Conservation (phyloP, 2,329 filamentous ascomycete species). For the Thyridium curvatum region DNA sequence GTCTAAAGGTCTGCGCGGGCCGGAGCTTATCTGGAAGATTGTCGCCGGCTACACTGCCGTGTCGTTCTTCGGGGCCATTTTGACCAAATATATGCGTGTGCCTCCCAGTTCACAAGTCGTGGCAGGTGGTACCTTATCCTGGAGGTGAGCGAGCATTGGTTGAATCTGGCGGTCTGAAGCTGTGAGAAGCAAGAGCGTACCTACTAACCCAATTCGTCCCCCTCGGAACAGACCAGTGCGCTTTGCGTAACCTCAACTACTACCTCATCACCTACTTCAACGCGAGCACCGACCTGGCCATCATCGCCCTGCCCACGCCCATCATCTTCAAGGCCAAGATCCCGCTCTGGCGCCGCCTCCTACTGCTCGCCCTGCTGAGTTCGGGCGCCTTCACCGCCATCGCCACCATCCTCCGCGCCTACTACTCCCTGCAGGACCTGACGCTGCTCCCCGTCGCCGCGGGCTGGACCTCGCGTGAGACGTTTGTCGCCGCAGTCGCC, state of each 20-base stretch:
- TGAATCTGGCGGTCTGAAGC: too few relatives aligned
- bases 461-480: constrained; percentile 4
- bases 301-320: constrained; percentile 3
- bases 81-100: constrained; percentile 3
- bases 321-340: constrained; percentile 2
- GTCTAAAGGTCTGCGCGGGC: neutral
- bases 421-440: too few relatives aligned
- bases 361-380: too few relatives aligned
- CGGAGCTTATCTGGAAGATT: constrained; percentile 1
- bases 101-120: constrained; percentile 4
- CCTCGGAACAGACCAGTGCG: constrained; percentile 2
- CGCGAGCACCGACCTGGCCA: constrained; percentile 3
- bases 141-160: neutral
- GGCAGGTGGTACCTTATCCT: constrained; percentile 5
- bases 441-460: too few relatives aligned
- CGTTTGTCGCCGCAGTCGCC: constrained; percentile 3
- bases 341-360: too few relatives aligned
- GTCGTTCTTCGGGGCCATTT: neutral
- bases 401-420: too few relatives aligned
- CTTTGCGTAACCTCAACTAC: constrained; percentile 4
- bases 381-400: too few relatives aligned
- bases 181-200: too few relatives aligned
- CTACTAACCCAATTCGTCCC: too few relatives aligned
- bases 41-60: neutral
- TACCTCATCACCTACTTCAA: constrained; percentile 3